Evolutionary conservation across 2,329 filamentous ascomycete genomes (phyloP), one percentile per base, ranked within the genome.

Genomic region (Cordyceps cateniannulata): DNA sequence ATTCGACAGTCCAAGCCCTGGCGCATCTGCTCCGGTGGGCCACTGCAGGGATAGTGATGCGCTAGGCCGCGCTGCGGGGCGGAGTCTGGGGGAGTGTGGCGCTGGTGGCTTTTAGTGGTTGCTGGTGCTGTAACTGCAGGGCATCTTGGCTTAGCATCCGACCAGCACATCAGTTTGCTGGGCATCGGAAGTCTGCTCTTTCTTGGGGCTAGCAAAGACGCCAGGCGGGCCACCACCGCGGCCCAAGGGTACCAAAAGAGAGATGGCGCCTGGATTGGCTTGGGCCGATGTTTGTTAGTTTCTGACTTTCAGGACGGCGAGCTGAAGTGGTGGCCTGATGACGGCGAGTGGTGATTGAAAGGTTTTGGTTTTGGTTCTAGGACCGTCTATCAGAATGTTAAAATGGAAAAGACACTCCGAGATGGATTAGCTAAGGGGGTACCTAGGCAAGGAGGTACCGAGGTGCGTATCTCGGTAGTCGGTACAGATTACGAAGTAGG

Each of bases 201-300:
- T 35, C 40, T 42, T 42, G 40, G 40, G 40, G 16, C 42, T 48
- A 48, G 53, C 27, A 18, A 35, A n/a, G 27, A 40, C 54, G 54
- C 54, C 48, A 57, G 45, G 32, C 32, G 29, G 44, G 22, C n/a
- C 52, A 55, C 45, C 54, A 49, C 48, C 49, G 45, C 48, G 38
- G 57, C 1, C 38, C 38, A 38, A 59, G 45, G 45, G 49, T 27
- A 59, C 57, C 57, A 47, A 59, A 59, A 35, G 48, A 59, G 57
- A 2, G 57, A 18, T 59, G 57, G 57, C 49, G 57, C 35, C 48
- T 52, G 35, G 32, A 38, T 20, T 49, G 55, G 55, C 45, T 32
- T 35, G 38, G 56, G 38, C 10, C 12, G 25, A 24, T 35, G n/a
- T 51, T n/a, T 42, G 27, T 47, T 44, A 52, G 56, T 44, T 38